These are phyloP conservation scores for Pochonia chlamydosporia DNA, from an alignment of 2,329 filamentous ascomycete genomes.

Conservation along the genomic window DNA sequence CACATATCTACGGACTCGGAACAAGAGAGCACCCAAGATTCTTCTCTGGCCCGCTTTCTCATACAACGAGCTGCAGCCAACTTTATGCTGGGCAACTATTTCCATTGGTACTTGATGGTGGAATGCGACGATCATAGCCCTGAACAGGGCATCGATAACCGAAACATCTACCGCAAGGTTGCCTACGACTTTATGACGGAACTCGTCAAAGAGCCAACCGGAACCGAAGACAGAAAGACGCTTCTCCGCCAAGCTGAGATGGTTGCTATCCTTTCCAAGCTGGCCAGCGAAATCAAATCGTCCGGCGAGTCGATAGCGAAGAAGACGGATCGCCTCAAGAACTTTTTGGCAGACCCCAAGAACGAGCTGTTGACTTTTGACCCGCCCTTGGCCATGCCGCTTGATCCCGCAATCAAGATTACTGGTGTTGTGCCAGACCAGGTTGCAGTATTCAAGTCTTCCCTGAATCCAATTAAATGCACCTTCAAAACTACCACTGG, in stretches of 20 bases:
- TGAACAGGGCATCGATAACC: slow-evolving; percentile 68
- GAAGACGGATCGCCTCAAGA: slow-evolving; percentile 81
- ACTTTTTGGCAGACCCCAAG: slow-evolving; percentile 78
- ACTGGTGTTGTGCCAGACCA: slow-evolving; percentile 78
- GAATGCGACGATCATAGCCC: slow-evolving; percentile 84
- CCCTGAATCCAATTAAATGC: slow-evolving; percentile 82
- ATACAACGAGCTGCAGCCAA: slow-evolving; percentile 84
- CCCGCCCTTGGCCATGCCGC: slow-evolving; percentile 76
- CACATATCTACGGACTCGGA: slow-evolving; percentile 56
- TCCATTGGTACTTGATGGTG: slow-evolving; percentile 98
- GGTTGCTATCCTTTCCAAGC: slow-evolving; percentile 77
- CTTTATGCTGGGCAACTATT: slow-evolving; percentile 86
- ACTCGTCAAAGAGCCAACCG: slow-evolving; percentile 65
- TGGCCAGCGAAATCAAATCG: slow-evolving; percentile 81
- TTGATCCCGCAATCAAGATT: slow-evolving; percentile 78
- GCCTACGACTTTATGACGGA: slow-evolving; percentile 95
- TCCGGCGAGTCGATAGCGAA: slow-evolving; percentile 70
- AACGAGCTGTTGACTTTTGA: slow-evolving; percentile 83
- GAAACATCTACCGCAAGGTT: slow-evolving; percentile 84
- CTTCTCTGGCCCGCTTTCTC: slow-evolving; percentile 82
- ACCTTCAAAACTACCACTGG: slow-evolving; percentile 79
- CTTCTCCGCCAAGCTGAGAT: slow-evolving; percentile 85
- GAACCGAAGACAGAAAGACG: slow-evolving; percentile 66
- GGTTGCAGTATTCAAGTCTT: slow-evolving; percentile 91
- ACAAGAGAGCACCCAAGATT: slow-evolving; percentile 61